phyloP scores from a whole-genome alignment of 148 eudicot species.

The Nepenthes mirabilis region DNA sequence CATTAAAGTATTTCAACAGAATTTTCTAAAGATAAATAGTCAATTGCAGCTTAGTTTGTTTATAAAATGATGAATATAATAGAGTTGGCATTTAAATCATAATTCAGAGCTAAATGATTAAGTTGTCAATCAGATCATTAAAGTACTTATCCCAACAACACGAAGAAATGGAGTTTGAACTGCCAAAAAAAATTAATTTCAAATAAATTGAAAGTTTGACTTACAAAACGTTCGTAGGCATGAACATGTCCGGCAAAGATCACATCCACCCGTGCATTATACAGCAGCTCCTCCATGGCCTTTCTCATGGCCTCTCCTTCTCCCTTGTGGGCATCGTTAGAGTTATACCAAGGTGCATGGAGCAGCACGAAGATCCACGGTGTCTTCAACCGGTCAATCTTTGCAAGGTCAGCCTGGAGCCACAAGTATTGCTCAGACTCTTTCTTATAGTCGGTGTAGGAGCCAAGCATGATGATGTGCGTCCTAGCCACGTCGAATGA shows the following conservation, averaged over 20 bases:
- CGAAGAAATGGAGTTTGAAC: too few relatives aligned
- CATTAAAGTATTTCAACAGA: too few relatives aligned
- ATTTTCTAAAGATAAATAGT: too few relatives aligned
- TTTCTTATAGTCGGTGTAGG: slow-evolving; percentile 40
- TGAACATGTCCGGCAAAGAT: slow-evolving; percentile 83
- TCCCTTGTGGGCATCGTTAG: slow-evolving; percentile 63
- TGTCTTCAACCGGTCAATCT: slow-evolving; percentile 34
- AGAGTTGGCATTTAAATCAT: too few relatives aligned
- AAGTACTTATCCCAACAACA: too few relatives aligned
- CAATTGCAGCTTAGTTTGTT: too few relatives aligned
- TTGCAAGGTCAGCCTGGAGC: slow-evolving; percentile 44
- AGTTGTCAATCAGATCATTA: too few relatives aligned
- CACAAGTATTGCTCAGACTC: slow-evolving; percentile 52
- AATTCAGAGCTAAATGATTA: too few relatives aligned
- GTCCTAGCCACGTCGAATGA: slow-evolving; percentile 52
- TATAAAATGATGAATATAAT: background rate
- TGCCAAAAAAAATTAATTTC: too few relatives aligned
- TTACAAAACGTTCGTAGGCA: slow-evolving; percentile 89
- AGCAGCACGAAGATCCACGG: slow-evolving; percentile 58
- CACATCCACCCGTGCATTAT: slow-evolving; percentile 46
- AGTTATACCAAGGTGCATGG: slow-evolving; percentile 91
- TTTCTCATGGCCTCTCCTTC: slow-evolving; percentile 80
- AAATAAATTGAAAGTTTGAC: slow-evolving; percentile 5
- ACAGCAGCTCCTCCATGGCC: slow-evolving; percentile 62
- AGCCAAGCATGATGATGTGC: slow-evolving; percentile 67